These are phyloP conservation scores for Cotoneaster glaucophyllus DNA, from an alignment of 306 rosid genomes.

Conservation along the genomic window DNA sequence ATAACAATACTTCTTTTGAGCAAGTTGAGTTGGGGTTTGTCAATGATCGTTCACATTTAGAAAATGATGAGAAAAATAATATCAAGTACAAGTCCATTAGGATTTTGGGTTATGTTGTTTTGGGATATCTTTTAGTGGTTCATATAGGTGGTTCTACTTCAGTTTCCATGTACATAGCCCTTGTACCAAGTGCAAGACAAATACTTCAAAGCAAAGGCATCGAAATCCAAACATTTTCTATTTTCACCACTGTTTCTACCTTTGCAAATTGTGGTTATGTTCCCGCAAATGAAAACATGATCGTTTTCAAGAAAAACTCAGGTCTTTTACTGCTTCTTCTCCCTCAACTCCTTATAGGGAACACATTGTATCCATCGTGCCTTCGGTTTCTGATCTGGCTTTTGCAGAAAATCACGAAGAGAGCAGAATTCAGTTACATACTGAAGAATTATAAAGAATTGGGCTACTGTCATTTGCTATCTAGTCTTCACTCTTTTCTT, in stretches of 20 bases:
- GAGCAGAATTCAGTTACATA: slow-evolving; percentile 39
- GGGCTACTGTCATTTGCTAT: slow-evolving; percentile 38
- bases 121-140: slow-evolving; percentile 28
- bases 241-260: slow-evolving; percentile 51
- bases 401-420: slow-evolving; percentile 23
- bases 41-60: not conserved
- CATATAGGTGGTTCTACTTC: slow-evolving; percentile 22
- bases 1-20: not conserved
- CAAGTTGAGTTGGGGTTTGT: slow-evolving; percentile 20
- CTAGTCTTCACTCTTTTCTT: slow-evolving; percentile 29
- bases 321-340: slow-evolving; percentile 49
- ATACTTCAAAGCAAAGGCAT: slow-evolving; percentile 31
- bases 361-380: slow-evolving; percentile 49
- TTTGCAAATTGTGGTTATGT: slow-evolving; percentile 62
- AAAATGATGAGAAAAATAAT: not conserved
- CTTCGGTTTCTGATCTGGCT: slow-evolving; percentile 38
- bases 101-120: slow-evolving; percentile 34
- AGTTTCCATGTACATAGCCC: slow-evolving; percentile 23
- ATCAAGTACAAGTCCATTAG: slow-evolving; percentile 22
- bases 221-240: slow-evolving; percentile 37
- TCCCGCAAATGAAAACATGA: slow-evolving; percentile 81
- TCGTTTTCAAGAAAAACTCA: slow-evolving; percentile 60
- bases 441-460: slow-evolving; percentile 30
- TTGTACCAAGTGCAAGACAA: slow-evolving; percentile 32
- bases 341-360: slow-evolving; percentile 43